Conservation (phyloP, 1,284 basidiomycete species). For the Fomitiporia mediterranea region DNA sequence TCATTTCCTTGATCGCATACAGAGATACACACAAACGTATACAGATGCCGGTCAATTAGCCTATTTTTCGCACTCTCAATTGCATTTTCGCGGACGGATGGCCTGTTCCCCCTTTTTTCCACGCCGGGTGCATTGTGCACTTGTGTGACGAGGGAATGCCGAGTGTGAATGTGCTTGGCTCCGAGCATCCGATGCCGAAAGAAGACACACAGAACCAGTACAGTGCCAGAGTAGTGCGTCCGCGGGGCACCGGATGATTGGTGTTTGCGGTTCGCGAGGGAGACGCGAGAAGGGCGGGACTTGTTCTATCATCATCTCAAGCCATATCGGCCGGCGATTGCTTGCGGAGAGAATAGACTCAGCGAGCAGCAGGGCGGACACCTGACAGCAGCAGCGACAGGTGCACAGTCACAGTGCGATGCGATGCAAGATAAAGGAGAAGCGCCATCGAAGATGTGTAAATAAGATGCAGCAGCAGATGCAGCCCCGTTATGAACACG, state of each 20-base stretch:
- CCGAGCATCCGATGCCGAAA: background rate
- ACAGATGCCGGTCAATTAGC: background rate
- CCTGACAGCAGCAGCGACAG: background rate
- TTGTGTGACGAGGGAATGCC: background rate
- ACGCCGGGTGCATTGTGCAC: background rate
- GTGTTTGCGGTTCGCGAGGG: background rate
- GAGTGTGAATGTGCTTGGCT: background rate
- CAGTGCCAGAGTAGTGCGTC: background rate
- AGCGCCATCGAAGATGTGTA: no score
- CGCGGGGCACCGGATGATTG: conserved; percentile 1
- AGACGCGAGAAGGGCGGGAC: background rate
- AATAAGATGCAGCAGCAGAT: no score
- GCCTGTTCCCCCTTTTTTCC: background rate
- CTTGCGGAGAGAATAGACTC: conserved; percentile 4
- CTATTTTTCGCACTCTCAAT: background rate
- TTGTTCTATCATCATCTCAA: background rate
- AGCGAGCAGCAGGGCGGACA: no score
- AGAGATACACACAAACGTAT: background rate
- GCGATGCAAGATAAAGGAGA: background rate
- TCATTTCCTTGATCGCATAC: background rate
- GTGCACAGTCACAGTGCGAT: background rate
- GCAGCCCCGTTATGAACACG: no score
- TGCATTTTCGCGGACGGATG: background rate
- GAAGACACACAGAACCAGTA: background rate
- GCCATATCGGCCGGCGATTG: background rate